Evolutionary conservation across 1,284 basidiomycete genomes (phyloP), one percentile per base, ranked within the genome.

Genomic region (Marasmius oreades): DNA sequence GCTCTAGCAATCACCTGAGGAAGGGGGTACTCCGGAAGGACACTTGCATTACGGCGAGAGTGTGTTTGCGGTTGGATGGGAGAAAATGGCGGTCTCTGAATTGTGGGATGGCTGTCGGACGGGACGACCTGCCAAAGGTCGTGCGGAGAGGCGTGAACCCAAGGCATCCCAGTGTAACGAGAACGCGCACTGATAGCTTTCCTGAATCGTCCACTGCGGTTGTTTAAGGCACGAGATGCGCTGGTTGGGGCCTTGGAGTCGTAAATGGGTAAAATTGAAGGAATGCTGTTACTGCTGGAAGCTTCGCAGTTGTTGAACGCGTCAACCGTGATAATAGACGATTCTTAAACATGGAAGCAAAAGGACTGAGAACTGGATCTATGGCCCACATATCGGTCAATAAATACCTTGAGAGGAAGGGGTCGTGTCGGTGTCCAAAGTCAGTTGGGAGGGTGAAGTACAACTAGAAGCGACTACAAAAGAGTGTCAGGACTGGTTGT

Each of bases 111-210:
- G 31, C 18, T n/a, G 7, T 26, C 47, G n/a, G n/a, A n/a, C 16
- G 26, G n/a, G 22, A 50, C 47, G 28, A 50, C 28, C 28, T 50
- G 47, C 47, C 47, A 50, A 20, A 50, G 47, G 26, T 50, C 47
- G 6, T 11, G 24, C 5, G 47, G 47, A 31, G 47, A 50, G 23
- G 47, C 31, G 11, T 50, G 47, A 31, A 50, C 31, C 47, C 47
- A 31, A 50, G 47, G 47, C 47, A 50, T 50, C n/a, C 47, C 24
- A 1, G 47, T 31, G 20, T 16, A 11, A n/a, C 47, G 47, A 26
- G 47, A 50, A 20, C 47, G 47, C 7, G 24, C 31, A 7, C 31
- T 18, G 7, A 50, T 33, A 16, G 47, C 26, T n/a, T 50, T 50
- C 18, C 28, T 50, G 47, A 33, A 50, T n/a, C 31, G 12, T 33